A percentile compares a stretch with the other conserved stretches of the same genome.
These are phyloP conservation scores for Cercospora sojina DNA, from an alignment of 2,329 filamentous ascomycete species.

Conservation along the genomic window DNA sequence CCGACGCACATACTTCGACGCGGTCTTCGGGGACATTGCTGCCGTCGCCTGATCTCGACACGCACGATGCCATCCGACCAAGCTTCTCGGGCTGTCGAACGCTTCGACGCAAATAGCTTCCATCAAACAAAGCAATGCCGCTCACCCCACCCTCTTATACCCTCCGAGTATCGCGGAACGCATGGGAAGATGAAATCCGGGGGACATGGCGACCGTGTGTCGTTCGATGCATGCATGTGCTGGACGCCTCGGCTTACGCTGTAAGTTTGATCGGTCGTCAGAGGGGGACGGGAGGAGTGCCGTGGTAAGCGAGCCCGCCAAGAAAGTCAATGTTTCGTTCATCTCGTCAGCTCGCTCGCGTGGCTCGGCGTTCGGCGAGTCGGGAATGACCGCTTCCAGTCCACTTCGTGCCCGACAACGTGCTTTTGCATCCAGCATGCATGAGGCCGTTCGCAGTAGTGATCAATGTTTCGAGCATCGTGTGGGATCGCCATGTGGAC, in stretches of 20 bases:
- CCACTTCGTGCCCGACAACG: neutral
- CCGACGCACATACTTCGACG: neutral
- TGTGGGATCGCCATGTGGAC: neutral
- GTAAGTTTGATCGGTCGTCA: neutral
- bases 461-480: neutral
- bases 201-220: neutral
- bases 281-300: neutral
- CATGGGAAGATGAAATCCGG: neutral
- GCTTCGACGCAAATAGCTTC: neutral
- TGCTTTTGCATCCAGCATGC: neutral
- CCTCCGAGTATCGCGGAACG: neutral
- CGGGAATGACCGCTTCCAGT: neutral
- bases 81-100: neutral
- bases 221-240: neutral
- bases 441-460: neutral
- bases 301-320: neutral
- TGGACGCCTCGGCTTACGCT: neutral
- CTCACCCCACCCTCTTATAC: no score
- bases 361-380: neutral
- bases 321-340: neutral
- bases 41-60: neutral
- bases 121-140: conserved; percentile 4
- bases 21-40: neutral
- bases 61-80: neutral
- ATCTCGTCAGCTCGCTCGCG: neutral